Evolutionary conservation across 1,284 basidiomycete species (phyloP), one percentile per base, ranked within the genome.

Genomic region (Apiotrichum veenhuisii): DNA sequence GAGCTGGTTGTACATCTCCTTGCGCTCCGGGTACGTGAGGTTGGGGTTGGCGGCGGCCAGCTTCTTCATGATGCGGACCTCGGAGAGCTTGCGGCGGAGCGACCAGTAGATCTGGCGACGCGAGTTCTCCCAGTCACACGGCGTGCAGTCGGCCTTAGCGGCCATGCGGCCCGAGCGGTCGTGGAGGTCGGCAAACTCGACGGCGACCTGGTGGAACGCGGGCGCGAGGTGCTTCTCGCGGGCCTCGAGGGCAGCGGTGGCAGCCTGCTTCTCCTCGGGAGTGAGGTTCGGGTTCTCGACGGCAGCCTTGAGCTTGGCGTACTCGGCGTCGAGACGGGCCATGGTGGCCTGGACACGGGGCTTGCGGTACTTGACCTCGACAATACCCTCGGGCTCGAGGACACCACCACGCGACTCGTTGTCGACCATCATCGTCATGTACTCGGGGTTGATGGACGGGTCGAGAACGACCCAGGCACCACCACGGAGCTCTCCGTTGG

Each of bases 361-460:
- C 63, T 87, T 87, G 62, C 91, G 87, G 75, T 80, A 82, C 78
- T 83, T 83, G 80, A 85, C 88, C 79, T 97, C 94, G 63, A 98
- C 85, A 67, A 98, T 86, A 78, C 96, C 96, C 78, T 98, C 95
- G 3, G 96, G 91, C 76, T 99, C 96, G 49, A 98, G 83, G 41
- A 99, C 92, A 83, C 96, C 96, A 58, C 93, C 96, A 57, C 96
- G 88, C 30, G 95, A 86, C 26, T 96, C 91, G 54, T 89, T 86
- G 74, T 98, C 96, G 43, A 95, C 95, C 76, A 91, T 96, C 93
- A 98, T 97, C 80, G 98, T 89, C 92, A 99, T 98, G 80, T 96
- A 89, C 71, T 92, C 88, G 5, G 89, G 83, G 77, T 95, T 93
- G 76, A 99, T 98, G 23, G 91, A 91, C 27, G 95, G 93, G 78